phyloP scores from a whole-genome alignment of 495 filamentous ascomycete species.

The Chaetomium cochliodes region DNA sequence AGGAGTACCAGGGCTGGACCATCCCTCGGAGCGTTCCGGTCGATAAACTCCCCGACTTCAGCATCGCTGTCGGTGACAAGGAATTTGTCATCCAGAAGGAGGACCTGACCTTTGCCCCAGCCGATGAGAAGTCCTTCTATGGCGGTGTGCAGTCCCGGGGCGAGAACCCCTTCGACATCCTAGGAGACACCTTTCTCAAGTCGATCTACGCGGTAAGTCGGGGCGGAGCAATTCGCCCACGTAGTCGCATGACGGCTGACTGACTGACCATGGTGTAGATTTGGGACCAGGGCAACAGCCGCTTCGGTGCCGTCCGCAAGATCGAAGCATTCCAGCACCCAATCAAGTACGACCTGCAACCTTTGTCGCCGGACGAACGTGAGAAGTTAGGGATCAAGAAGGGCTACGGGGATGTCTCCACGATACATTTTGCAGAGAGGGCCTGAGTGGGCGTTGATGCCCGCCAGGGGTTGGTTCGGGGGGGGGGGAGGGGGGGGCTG shows the following conservation, averaged over 20 bases:
- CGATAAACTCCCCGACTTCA: constrained; percentile 63
- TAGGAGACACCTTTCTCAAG: constrained; percentile 74
- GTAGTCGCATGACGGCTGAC: background rate
- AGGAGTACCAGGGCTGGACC: constrained; percentile 63
- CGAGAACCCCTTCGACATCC: constrained; percentile 64
- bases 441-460: background rate
- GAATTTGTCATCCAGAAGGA: constrained; percentile 71
- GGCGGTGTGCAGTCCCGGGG: constrained; percentile 76
- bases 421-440: background rate
- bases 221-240: background rate
- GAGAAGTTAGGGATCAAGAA: background rate
- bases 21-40: constrained; percentile 59
- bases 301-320: constrained; percentile 69
- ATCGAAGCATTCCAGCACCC: constrained; percentile 38
- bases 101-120: constrained; percentile 64
- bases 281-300: constrained; percentile 71
- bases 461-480: background rate
- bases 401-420: background rate
- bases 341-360: background rate
- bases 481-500: background rate
- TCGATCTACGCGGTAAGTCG: constrained; percentile 67
- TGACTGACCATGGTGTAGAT: constrained; percentile 47
- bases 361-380: background rate
- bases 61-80: constrained; percentile 64
- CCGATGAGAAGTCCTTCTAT: constrained; percentile 59